These are phyloP conservation scores for Piloderma croceum DNA, from an alignment of 768 basidiomycete species.

Conservation along the genomic window DNA sequence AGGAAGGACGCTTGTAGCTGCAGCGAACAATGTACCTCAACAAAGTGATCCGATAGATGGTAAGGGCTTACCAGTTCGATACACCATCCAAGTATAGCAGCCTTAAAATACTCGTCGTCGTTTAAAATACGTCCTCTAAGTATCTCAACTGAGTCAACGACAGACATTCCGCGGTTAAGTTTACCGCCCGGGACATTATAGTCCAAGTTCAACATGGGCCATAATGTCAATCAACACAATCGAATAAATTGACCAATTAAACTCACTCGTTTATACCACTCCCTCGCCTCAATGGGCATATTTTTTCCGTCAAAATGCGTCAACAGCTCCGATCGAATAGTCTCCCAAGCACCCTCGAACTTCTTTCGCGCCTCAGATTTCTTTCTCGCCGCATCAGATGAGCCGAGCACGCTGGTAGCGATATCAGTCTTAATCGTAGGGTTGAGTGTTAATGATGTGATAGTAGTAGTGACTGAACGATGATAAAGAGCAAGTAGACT, in stretches of 20 bases:
- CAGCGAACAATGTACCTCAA: neutral
- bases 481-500: too few species aligned
- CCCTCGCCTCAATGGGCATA: conserved; percentile 79
- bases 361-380: conserved; percentile 47
- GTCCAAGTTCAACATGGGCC: conserved; percentile 59
- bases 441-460: too few species aligned
- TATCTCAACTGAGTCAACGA: conserved; percentile 90
- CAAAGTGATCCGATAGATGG: neutral
- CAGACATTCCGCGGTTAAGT: conserved; percentile 93
- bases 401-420: too few species aligned
- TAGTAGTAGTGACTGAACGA: too few species aligned
- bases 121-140: conserved; percentile 62
- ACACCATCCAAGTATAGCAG: conserved; percentile 91
- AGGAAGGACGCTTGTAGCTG: conserved; percentile 98
- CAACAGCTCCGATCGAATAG: conserved; percentile 74
- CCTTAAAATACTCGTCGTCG: conserved; percentile 84
- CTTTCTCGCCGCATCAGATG: too few species aligned
- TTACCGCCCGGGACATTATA: conserved; percentile 97
- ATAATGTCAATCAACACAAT: conserved; percentile 7
- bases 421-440: too few species aligned
- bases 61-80: conserved; percentile 81
- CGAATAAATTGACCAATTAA: neutral
- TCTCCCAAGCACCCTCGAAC: conserved; percentile 70
- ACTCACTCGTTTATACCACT: conserved; percentile 80
- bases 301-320: conserved; percentile 58